These are phyloP conservation scores for Podospora conica DNA, from an alignment of 495 filamentous ascomycete genomes.

Conservation along the genomic window DNA sequence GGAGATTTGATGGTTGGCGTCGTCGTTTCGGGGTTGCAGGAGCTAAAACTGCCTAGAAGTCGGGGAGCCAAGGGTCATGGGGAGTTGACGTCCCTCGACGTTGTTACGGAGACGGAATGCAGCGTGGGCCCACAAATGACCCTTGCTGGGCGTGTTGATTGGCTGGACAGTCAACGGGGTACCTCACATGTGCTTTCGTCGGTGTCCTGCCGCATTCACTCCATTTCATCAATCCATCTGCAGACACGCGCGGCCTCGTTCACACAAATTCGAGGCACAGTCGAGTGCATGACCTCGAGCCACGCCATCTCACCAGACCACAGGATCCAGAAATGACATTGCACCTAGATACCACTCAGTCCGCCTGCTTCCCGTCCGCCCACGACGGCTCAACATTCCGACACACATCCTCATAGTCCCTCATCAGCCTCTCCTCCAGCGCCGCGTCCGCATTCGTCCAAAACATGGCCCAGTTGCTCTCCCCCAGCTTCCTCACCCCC, in stretches of 20 bases:
- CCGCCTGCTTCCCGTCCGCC: constrained; percentile 61
- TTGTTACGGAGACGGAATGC: constrained; percentile 9
- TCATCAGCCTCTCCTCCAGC: constrained; percentile 50
- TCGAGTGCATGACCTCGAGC: not conserved
- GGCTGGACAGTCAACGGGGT: not conserved
- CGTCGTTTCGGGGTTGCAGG: not conserved
- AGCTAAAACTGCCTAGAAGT: not conserved
- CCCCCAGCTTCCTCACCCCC: constrained; percentile 73
- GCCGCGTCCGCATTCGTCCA: constrained; percentile 73
- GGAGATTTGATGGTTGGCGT: not conserved
- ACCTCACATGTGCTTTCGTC: constrained; percentile 7
- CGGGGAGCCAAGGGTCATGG: not conserved
- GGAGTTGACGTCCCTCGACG: constrained; percentile 5
- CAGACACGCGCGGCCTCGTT: no score
- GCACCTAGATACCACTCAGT: constrained; percentile 32
- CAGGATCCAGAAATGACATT: not conserved
- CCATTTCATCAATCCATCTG: no score
- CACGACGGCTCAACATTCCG: constrained; percentile 72
- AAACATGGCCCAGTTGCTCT: constrained; percentile 90
- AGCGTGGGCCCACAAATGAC: constrained; percentile 6
- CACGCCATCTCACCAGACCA: not conserved
- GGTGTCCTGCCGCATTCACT: not conserved
- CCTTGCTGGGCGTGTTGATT: constrained; percentile 1
- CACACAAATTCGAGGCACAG: not conserved
- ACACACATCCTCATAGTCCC: constrained; percentile 81